Base-by-base conservation (phyloP, 192 early-diverging fungal genomes). In the Umbelopsis ramanniana region DNA sequence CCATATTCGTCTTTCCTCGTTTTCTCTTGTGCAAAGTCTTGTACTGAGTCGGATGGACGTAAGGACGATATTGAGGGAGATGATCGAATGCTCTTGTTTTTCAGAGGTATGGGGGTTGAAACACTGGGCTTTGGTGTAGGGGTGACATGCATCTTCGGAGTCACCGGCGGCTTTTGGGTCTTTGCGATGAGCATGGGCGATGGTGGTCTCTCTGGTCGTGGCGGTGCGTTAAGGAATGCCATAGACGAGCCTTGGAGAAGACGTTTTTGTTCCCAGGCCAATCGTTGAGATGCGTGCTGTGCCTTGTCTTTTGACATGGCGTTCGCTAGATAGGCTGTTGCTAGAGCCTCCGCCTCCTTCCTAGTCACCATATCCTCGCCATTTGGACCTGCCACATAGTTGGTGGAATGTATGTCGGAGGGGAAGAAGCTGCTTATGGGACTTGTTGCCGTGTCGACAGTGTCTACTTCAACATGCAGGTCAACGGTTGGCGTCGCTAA, bases 301-400 rank as follows among this genome's bases (percentile, higher is more conserved):
- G 29, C 57, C 57, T 63, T 63, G n/a, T 76, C 70, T 43, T 76
- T 71, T 4, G 67, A 76, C 38, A 73, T 60, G 15, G 77, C 80
- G 48, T 55, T 75, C 14, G 76, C 83, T 26, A 68, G 73, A 6
- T 70, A 55, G 6, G 68, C 75, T 19, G 72, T 72, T 23, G 72
- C 79, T 17, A 75, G 45, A 29, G 75, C 74, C 0, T 68, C 67
- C 3, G 74, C 79, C 46, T 82, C 81, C 11, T 66, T 72, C 21
- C 68, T 67, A 2, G 73, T 74, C 14, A 68, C 67, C 68, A 73
- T 69, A 14, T 63, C 29, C 57, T 63, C 57, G 24, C 57, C 57
- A 63, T 29, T 38, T 63, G 57, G 57, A 1, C 57, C 57, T n/a
- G 33, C 57, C 15, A 35, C 17, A 63, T 63, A 63, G 5, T 4